Conservation (phyloP, 2,329 filamentous ascomycete genomes). For the Epicoccum sorghinum region DNA sequence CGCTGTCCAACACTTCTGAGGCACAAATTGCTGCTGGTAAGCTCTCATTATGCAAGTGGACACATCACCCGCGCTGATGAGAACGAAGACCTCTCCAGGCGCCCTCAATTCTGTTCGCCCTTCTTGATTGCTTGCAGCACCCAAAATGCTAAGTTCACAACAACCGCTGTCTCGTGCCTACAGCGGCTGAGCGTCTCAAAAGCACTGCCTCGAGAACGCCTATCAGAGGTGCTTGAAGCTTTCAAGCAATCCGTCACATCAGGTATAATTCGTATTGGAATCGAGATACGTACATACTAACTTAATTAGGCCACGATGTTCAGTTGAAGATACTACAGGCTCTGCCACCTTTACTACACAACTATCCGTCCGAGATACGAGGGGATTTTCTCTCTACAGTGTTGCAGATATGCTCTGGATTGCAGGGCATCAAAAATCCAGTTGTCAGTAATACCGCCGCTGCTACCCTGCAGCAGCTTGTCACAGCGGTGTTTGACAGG, state of each 20-base stretch:
- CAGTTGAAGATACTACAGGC: constrained; percentile 96
- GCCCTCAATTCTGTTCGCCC: constrained; percentile 84
- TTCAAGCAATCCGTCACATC: constrained; percentile 79
- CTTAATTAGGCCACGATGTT: constrained; percentile 72
- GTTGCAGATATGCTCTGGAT: constrained; percentile 86
- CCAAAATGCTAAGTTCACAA: constrained; percentile 87
- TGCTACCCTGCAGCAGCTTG: constrained; percentile 92
- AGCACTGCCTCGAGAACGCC: constrained; percentile 76
- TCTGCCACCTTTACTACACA: constrained; percentile 85
- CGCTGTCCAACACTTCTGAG: constrained; percentile 75
- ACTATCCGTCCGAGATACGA: constrained; percentile 81
- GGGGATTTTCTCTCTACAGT: constrained; percentile 81
- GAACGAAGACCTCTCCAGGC: constrained; percentile 76
- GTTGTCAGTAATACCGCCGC: constrained; percentile 96
- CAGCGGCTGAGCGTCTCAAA: constrained; percentile 85
- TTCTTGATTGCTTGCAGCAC: constrained; percentile 93
- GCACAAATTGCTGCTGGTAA: constrained; percentile 74
- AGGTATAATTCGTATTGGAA: constrained; percentile 56
- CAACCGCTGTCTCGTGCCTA: constrained; percentile 84
- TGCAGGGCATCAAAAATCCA: constrained; percentile 89
- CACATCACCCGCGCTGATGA: constrained; percentile 2
- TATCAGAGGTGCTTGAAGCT: constrained; percentile 87
- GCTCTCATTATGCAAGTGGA: constrained; percentile 11
- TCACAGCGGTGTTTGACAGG: constrained; percentile 92
- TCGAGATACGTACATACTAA: constrained; percentile 15